Base-by-base conservation (phyloP, 2,329 filamentous ascomycete species). In the Blastomyces gilchristii region DNA sequence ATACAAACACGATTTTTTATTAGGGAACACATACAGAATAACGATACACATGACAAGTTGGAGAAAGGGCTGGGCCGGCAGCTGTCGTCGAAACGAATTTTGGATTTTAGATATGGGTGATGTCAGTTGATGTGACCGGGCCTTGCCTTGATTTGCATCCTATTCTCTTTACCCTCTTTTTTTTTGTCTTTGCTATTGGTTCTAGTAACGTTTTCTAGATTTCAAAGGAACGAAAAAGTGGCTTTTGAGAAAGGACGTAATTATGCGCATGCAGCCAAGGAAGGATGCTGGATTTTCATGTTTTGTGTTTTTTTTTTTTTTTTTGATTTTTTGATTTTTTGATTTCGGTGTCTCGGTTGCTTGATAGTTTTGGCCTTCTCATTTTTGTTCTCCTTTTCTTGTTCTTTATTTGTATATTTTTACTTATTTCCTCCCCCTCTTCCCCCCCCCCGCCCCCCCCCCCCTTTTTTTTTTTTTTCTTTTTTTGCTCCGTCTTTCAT, bases 31-130 rank as follows among this genome's bases (percentile, higher is more conserved):
- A 59, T 49, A 18, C 58, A 59, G 37, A 39, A 59, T 59, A 47
- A 65, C 34, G 62, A 65, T 62, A 60, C 31, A 62, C 39, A 65
- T 62, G 62, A 63, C 49, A 58, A 31, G 39, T 50, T 28, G 28
- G 37, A 28, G 58, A 47, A 5, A 14, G 22, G 43, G 18, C 8
- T 31, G 57, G 43, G 1, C 3, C 31, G 53, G 25, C 34, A 18
- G 31, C 31, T 37, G 53, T 53, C 14, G 12, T 39, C 53, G 43
- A 45, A 56, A 56, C 18, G 31, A 8, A 56, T 54, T 50, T 39
- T 39, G 37, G 37, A 39, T 39, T 39, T 37, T 54, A 8, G 18
- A 37, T 54, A 54, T 18, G 31, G 34, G 8, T 4, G 18, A 56
- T 22, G 11, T 39, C 31, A 56, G 31, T 56, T n/a, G 34, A 31